Percentiles rank a stretch among this genome's conserved stretches.
These are phyloP conservation scores for Trichoderma koningii DNA, from an alignment of 2,329 filamentous ascomycete species.

Conservation along the genomic window DNA sequence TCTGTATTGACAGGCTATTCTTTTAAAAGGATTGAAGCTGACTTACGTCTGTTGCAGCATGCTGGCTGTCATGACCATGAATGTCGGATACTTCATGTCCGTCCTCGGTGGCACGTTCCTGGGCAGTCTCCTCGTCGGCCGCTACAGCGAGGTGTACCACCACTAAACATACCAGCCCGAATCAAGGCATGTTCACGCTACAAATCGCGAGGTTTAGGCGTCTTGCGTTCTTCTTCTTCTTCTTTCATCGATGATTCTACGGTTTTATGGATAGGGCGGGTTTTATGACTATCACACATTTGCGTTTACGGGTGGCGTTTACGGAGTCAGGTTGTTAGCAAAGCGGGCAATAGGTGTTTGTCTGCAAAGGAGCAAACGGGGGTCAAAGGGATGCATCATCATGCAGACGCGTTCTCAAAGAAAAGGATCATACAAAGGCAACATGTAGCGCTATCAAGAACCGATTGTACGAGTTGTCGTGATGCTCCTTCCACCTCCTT, in stretches of 20 bases:
- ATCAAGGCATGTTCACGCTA: not conserved
- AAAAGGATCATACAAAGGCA: not conserved
- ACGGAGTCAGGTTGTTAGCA: no score
- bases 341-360: no score
- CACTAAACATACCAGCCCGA: slow-evolving; percentile 40
- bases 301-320: no score
- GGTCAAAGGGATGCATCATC: no score
- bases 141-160: slow-evolving; percentile 59
- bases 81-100: slow-evolving; percentile 81
- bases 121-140: slow-evolving; percentile 79
- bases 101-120: slow-evolving; percentile 79
- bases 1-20: no score
- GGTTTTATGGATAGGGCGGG: no score
- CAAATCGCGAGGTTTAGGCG: not conserved
- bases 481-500: not conserved
- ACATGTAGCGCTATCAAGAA: not conserved
- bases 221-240: not conserved
- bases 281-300: no score
- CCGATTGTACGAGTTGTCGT: no score
- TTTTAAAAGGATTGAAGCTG: not conserved
- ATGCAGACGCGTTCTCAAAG: no score
- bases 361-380: no score
- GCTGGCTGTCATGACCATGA: slow-evolving; percentile 89
- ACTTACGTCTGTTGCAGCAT: slow-evolving; percentile 60
- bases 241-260: not conserved